These are phyloP conservation scores for Mycosphaerelloides madeirae DNA, from an alignment of 2,329 filamentous ascomycete genomes.

Conservation along the genomic window DNA sequence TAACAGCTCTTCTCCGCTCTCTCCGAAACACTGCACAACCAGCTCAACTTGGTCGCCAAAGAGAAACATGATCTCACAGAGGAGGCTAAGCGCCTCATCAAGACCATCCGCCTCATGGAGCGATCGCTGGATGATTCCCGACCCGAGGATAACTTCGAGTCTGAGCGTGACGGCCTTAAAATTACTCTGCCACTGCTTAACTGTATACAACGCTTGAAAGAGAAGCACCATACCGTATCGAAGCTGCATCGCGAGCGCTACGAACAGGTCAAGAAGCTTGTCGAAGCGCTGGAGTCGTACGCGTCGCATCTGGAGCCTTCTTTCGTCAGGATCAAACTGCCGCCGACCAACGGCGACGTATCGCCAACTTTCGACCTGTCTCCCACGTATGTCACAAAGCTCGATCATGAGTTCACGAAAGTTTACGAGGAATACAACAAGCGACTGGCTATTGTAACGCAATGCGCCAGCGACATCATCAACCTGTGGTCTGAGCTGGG, in stretches of 20 bases:
- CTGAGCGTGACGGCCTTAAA: slow-evolving; percentile 63
- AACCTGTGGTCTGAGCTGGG: slow-evolving; percentile 94
- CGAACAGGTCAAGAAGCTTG: slow-evolving; percentile 93
- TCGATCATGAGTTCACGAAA: slow-evolving; percentile 86
- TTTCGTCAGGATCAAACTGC: slow-evolving; percentile 80
- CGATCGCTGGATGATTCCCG: slow-evolving; percentile 74
- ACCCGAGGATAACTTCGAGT: slow-evolving; percentile 57
- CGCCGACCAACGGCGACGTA: slow-evolving; percentile 74
- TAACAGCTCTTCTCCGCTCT: slow-evolving; percentile 80
- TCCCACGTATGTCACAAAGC: slow-evolving; percentile 73
- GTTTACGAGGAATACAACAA: slow-evolving; percentile 96
- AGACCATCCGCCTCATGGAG: slow-evolving; percentile 89
- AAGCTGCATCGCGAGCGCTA: slow-evolving; percentile 86
- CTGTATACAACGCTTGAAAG: slow-evolving; percentile 75
- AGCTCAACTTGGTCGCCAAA: slow-evolving; percentile 75
- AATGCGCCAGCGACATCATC: slow-evolving; percentile 77
- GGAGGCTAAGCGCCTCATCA: slow-evolving; percentile 80
- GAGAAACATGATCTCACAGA: slow-evolving; percentile 92
- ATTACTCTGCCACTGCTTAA: slow-evolving; percentile 78
- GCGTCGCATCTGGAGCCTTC: slow-evolving; percentile 89
- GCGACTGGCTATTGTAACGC: slow-evolving; percentile 70
- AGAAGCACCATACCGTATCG: slow-evolving; percentile 76
- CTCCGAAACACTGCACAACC: slow-evolving; percentile 85
- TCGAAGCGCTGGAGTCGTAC: slow-evolving; percentile 89
- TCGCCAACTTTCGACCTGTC: slow-evolving; percentile 90